phyloP scores from a whole-genome alignment of 768 basidiomycete species.

The Naganishia onofrii region DNA sequence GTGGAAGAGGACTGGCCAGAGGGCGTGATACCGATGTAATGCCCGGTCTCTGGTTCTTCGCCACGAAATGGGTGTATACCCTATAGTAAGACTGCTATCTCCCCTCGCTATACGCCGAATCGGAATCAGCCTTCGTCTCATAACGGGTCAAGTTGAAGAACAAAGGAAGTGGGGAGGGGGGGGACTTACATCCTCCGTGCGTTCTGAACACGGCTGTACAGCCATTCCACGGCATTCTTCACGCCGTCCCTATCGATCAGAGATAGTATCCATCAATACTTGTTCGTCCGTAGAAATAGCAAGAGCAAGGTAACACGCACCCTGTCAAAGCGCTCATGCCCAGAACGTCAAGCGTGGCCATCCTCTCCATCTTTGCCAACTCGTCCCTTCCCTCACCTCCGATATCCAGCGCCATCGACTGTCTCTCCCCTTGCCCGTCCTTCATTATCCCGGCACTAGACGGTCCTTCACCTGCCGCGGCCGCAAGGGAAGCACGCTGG shows the following conservation, averaged over 20 bases:
- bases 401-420: constrained; percentile 10
- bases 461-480: constrained; percentile 57
- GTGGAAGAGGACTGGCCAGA: background rate
- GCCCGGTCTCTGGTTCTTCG: no score
- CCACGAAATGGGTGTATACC: background rate
- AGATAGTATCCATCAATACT: background rate
- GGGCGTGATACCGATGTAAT: constrained; percentile 3
- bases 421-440: constrained; percentile 55
- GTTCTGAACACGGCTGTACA: constrained; percentile 89
- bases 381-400: constrained; percentile 32
- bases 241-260: constrained; percentile 71
- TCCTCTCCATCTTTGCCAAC: constrained; percentile 48
- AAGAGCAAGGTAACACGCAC: constrained; percentile 55
- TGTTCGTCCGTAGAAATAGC: background rate
- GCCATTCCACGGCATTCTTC: constrained; percentile 85
- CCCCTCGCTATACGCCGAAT: constrained; percentile 4
- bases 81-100: background rate
- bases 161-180: background rate
- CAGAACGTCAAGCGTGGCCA: constrained; percentile 81
- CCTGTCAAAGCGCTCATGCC: constrained; percentile 87
- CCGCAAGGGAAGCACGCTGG: constrained; percentile 55
- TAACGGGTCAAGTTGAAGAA: background rate
- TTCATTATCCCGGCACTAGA: constrained; percentile 54
- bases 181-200: constrained; percentile 59
- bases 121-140: background rate